Evolutionary conservation across 768 basidiomycete genomes (phyloP).

Genomic region (Rhizopogon salebrosus): DNA sequence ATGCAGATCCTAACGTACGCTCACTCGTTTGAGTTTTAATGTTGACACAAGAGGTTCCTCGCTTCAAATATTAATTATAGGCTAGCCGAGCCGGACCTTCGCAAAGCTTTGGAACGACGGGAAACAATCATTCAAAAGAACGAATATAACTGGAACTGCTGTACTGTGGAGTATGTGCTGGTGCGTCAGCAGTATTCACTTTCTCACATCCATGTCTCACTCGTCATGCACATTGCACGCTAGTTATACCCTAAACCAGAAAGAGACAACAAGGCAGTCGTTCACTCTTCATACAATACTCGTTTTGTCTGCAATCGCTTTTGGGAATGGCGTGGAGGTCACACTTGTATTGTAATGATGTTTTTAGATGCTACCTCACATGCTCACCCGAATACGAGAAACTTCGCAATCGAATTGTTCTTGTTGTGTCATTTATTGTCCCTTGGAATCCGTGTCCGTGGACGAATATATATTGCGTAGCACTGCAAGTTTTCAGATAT

Average conservation of each 20-base stretch:
- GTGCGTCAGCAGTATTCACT: not conserved
- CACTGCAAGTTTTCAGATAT: not conserved
- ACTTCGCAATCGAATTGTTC: not conserved
- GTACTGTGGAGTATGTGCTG: not conserved
- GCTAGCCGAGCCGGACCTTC: slow-evolving; percentile 14
- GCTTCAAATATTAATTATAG: slow-evolving; percentile 2
- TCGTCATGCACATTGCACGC: too few relatives aligned
- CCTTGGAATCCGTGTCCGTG: not conserved
- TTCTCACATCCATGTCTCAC: too few relatives aligned
- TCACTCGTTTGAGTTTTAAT: slow-evolving; percentile 23
- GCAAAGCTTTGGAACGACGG: slow-evolving; percentile 21
- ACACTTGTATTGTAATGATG: too few relatives aligned
- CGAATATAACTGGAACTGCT: not conserved
- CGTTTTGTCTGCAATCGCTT: too few relatives aligned
- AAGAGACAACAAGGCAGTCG: too few relatives aligned
- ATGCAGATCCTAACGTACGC: slow-evolving; percentile 23
- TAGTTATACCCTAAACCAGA: too few relatives aligned
- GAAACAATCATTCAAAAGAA: not conserved
- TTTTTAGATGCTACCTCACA: too few relatives aligned
- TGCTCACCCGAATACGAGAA: too few relatives aligned
- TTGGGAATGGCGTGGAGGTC: too few relatives aligned
- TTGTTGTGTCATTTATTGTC: not conserved
- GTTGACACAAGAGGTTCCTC: slow-evolving; percentile 25
- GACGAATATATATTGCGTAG: not conserved
- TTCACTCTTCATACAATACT: too few relatives aligned